Conservation (phyloP, 2,329 filamentous ascomycete species). For the Talaromyces albobiverticillius region DNA sequence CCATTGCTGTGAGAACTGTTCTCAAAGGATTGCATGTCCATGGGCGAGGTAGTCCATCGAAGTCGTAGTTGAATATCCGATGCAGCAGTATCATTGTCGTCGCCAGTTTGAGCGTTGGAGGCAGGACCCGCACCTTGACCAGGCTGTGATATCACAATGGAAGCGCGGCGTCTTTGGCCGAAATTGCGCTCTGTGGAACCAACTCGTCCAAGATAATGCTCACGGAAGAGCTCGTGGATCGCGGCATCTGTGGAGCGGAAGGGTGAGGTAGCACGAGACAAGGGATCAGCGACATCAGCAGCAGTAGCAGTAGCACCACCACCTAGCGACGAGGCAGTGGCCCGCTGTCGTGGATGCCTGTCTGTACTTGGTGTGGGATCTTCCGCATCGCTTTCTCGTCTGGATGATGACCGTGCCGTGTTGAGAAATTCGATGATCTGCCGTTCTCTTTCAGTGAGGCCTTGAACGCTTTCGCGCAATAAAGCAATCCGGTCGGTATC, state of each 20-base stretch:
- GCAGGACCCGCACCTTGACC: constrained; percentile 19
- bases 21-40: constrained; percentile 33
- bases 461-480: constrained; percentile 35
- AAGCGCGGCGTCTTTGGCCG: constrained; percentile 37
- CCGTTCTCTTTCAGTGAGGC: constrained; percentile 41
- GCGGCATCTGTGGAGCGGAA: constrained; percentile 24
- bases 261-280: constrained; percentile 34
- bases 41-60: constrained; percentile 41
- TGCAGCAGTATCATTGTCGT: constrained; percentile 20
- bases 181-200: constrained; percentile 24
- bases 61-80: constrained; percentile 33
- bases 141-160: constrained; percentile 39
- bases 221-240: constrained; percentile 29
- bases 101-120: constrained; percentile 23
- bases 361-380: constrained; percentile 29
- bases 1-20: constrained; percentile 21
- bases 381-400: constrained; percentile 29
- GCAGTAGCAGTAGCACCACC: constrained; percentile 26
- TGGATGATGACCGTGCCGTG: constrained; percentile 37
- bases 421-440: constrained; percentile 44
- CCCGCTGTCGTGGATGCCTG: constrained; percentile 24
- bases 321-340: constrained; percentile 27
- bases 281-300: constrained; percentile 28
- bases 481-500: constrained; percentile 24
- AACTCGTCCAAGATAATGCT: constrained; percentile 28